Evolutionary conservation across 768 basidiomycete genomes (phyloP), one percentile per base, ranked within the genome.

Genomic region (Suillus decipiens): DNA sequence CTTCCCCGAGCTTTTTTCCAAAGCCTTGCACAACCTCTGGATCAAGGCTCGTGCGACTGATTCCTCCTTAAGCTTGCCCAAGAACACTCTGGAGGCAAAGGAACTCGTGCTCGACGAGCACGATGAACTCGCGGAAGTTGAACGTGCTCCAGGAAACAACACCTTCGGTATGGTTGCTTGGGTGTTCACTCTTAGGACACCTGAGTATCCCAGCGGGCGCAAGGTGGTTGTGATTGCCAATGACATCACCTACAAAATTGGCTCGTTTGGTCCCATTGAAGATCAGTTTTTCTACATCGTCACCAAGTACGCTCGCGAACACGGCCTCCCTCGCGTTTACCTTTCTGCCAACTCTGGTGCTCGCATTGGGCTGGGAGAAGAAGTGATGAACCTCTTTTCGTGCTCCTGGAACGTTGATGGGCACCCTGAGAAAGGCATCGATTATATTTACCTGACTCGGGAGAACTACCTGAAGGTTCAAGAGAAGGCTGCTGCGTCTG

Each of bases 271-370:
- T 50, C 97, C 97, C 50, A 73, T 80, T 2, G 97, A 99, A 74
- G 97, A 99, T 77, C 90, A 94, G 63, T 99, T 92, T 86, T 99
- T 99, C 82, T 95, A 86, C 79, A 89, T 92, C 61, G 95, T 92
- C 59, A 96, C 96, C 3, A 89, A 95, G 74, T 95, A 96, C 71
- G 96, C 97, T 41, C 93, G 96, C 45, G 79, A 85, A 41, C 85
- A 84, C 43, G 96, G 97, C 56, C 78, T 97, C 33, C 97, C 97
- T 55, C 92, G 97, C 51, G 90, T 99, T 68, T 99, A 99, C 78
- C 88, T 99, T 47, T 99, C 97, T 6, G 97, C 97, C 68, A 99
- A 99, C 81, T 99, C 97, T 41, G 97, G 97, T 70, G 97, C 97
- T 66, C 90, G 97, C 64, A 89, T 99, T 64, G 97, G 97, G 61